Conservation (phyloP, 164 flowering plant genomes). For the Chimonanthus salicifolius region DNA sequence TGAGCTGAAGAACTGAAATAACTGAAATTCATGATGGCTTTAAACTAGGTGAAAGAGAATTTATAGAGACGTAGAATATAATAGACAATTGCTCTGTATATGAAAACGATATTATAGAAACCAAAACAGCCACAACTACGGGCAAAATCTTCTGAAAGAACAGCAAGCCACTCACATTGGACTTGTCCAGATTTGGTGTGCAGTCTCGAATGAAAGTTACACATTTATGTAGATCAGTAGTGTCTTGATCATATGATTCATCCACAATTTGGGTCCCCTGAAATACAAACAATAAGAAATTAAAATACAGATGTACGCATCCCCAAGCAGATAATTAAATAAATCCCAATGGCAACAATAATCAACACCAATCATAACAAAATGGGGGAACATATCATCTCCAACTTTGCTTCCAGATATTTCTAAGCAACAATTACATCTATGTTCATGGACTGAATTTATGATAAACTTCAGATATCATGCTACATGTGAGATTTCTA, state of each 20-base stretch:
- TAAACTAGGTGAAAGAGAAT: neutral
- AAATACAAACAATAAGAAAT: conserved; percentile 8
- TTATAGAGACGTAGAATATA: neutral
- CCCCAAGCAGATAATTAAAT: neutral
- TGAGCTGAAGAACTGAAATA: too few relatives aligned
- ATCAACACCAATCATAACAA: neutral
- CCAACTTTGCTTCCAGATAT: neutral
- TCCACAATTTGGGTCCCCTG: conserved; percentile 77
- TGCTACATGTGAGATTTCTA: neutral
- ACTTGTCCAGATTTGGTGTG: conserved; percentile 32
- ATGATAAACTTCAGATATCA: neutral
- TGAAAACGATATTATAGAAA: neutral
- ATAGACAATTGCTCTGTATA: neutral
- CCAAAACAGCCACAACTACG: neutral
- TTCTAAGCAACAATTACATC: neutral
- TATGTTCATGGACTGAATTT: neutral
- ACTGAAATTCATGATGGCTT: neutral
- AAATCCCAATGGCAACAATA: neutral
- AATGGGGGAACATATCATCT: neutral
- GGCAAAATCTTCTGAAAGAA: neutral
- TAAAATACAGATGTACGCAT: neutral
- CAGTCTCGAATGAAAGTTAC: conserved; percentile 38
- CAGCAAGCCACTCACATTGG: conserved; percentile 45
- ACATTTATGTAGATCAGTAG: conserved; percentile 92
- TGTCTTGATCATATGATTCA: conserved; percentile 83